Conservation (phyloP, 805 yeast species). For the Saccharomycopsis sp. region DNA sequence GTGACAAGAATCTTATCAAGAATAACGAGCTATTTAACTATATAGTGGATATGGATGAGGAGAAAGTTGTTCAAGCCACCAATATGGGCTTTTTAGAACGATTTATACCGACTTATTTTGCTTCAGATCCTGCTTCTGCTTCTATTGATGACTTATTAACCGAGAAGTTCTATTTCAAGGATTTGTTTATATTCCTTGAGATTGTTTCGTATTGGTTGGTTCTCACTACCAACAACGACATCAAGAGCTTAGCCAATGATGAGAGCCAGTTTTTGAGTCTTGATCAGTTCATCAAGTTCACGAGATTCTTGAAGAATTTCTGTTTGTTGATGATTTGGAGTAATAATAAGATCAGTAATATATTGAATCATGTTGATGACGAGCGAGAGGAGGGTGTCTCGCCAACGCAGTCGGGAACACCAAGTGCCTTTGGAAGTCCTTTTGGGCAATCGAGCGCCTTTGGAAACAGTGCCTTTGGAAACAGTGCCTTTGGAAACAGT, state of each 20-base stretch:
- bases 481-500: background rate
- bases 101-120: constrained; percentile 7
- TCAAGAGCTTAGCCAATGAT: constrained; percentile 27
- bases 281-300: constrained; percentile 35
- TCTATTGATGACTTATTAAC: constrained; percentile 3
- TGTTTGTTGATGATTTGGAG: constrained; percentile 46
- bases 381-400: too few relatives aligned
- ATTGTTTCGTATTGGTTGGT: constrained; percentile 60
- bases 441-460: background rate
- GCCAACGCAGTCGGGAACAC: background rate
- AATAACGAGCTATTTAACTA: constrained; percentile 9
- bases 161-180: constrained; percentile 25
- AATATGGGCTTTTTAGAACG: constrained; percentile 13
- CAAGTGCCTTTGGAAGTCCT: background rate
- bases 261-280: constrained; percentile 35
- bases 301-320: constrained; percentile 43
- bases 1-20: constrained; percentile 14
- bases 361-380: constrained; percentile 6
- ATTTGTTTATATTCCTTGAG: constrained; percentile 49
- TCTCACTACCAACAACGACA: constrained; percentile 39
- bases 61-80: constrained; percentile 18
- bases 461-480: constrained; percentile 9
- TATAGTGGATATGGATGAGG: constrained; percentile 4
- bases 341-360: constrained; percentile 11
- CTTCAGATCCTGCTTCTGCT: background rate